Base-by-base conservation (phyloP, 2,329 filamentous ascomycete genomes). In the Trichocomaceae sp. region DNA sequence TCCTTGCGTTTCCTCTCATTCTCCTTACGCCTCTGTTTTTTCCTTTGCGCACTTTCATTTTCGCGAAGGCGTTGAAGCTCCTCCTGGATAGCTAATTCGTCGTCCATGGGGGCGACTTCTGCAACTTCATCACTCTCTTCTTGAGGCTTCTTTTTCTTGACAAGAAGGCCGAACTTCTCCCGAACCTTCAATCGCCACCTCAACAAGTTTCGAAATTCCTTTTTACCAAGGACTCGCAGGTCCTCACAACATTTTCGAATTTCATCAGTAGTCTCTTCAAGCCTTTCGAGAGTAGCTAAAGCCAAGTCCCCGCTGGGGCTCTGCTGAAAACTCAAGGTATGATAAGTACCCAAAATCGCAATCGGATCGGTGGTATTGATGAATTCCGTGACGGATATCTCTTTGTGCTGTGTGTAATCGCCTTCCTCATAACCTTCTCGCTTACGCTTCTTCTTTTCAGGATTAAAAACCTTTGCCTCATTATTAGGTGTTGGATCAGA, bases 391-490 rank as follows among this genome's bases (percentile, higher is more conserved):
- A 91, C 92, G 0, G 89, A 77, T 2, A 88, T 82, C 66, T 96
- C 89, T 69, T 96, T 95, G 77, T 87, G 95, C 64, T 96, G 89
- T 4, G 84, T 92, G 71, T 86, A 96, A 61, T 99, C 90, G 35
- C 90, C 92, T 72, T 99, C 93, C 62, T 97, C 92, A 62, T 99
- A 99, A 79, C 93, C 93, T 45, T 95, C 92, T 77, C 93, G 81
- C 82, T 96, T 97, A 56, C 93, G 80, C 83, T 96, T 99, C 80
- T 97, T 99, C 67, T 89, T 79, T 69, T 99, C 93, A 0, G 93
- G 93, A 61, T 99, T 96, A 78, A 92, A 99, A 2, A 99, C 93
- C 70, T 95, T 96, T 39, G 93, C 93, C 70, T 99, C 93, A 63
- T 97, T 95, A 72, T 97, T 99, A 1, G 90, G 90, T 0, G 86